Percentiles rank a stretch among this genome's conserved stretches.
Evolutionary conservation across 2,329 filamentous ascomycete species (phyloP).

Genomic region (Epicoccum nigrum): DNA sequence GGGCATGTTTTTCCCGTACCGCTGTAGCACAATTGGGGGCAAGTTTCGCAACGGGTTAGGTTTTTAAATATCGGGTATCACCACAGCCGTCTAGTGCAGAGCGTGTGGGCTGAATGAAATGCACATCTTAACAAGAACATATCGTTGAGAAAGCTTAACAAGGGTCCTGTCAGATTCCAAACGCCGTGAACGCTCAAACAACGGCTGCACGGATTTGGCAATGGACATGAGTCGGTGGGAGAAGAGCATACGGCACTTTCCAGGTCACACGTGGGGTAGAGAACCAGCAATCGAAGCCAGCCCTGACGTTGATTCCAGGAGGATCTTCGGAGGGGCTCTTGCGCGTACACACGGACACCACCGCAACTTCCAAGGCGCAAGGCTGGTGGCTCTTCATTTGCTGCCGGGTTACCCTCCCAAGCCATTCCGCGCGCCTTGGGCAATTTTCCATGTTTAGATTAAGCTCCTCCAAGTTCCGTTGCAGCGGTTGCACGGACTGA

Average conservation of each 20-base stretch:
- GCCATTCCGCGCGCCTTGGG: constrained; percentile 4
- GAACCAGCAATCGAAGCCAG: constrained; percentile 15
- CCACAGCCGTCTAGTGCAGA: neutral
- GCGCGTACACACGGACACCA: constrained; percentile 8
- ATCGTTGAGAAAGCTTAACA: constrained; percentile 1
- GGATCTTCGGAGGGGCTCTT: constrained; percentile 10
- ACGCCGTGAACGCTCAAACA: constrained; percentile 11
- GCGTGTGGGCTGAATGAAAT: constrained; percentile 2
- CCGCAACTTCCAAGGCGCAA: constrained; percentile 10
- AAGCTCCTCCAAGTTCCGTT: neutral
- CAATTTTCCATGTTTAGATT: constrained; percentile 7
- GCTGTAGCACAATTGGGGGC: constrained; percentile 1
- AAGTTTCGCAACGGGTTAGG: neutral
- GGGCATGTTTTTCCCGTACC: neutral
- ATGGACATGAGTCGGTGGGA: constrained; percentile 9
- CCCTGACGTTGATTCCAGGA: neutral
- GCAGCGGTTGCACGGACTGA: constrained; percentile 15
- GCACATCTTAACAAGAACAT: constrained; percentile 2
- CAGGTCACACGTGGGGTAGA: constrained; percentile 16
- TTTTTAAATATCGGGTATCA: neutral
- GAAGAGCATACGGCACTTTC: constrained; percentile 8
- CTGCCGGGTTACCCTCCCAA: constrained; percentile 12
- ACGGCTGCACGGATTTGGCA: constrained; percentile 13
- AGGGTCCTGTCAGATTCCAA: neutral
- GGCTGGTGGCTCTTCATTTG: constrained; percentile 8